Evolutionary conservation across 441 rosid genomes (phyloP).

Genomic region (Rhodomyrtus psidioides): DNA sequence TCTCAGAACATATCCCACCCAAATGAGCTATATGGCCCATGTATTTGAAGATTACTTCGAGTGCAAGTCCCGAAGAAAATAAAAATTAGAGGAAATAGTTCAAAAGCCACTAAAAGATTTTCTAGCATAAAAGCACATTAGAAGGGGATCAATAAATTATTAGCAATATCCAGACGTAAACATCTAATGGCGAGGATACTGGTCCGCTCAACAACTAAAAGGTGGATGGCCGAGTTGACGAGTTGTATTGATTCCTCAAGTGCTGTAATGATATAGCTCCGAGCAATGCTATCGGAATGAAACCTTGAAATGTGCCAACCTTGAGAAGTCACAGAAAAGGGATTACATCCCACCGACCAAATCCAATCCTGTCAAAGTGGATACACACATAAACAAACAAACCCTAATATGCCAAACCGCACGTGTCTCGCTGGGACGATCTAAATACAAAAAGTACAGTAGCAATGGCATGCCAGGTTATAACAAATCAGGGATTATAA

Average conservation of each 20-base stretch:
- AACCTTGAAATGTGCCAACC: slow-evolving; percentile 89
- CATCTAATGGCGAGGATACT: slow-evolving; percentile 61
- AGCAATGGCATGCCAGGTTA: not conserved
- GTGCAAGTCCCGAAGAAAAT: not conserved
- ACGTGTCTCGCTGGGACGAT: not conserved
- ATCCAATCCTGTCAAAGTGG: slow-evolving; percentile 73
- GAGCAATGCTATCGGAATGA: slow-evolving; percentile 86
- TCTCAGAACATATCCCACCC: not conserved
- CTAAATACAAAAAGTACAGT: not conserved
- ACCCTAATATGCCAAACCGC: not conserved
- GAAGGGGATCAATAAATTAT: not conserved
- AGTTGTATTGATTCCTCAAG: slow-evolving; percentile 85
- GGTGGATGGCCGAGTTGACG: slow-evolving; percentile 81
- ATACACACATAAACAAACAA: not conserved
- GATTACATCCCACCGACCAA: slow-evolving; percentile 98
- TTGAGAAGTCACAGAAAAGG: slow-evolving; percentile 76
- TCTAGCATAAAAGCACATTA: not conserved
- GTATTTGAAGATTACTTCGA: not conserved
- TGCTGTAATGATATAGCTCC: slow-evolving; percentile 84
- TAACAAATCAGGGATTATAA: not conserved
- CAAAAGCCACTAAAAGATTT: not conserved
- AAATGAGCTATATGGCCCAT: not conserved
- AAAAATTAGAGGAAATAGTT: not conserved
- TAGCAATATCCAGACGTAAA: not conserved
- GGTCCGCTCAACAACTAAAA: slow-evolving; percentile 72